A percentile compares a stretch with the other conserved stretches of the same genome.
These are phyloP conservation scores for Fragaria vesca DNA, from an alignment of 306 rosid species.

Conservation along the genomic window DNA sequence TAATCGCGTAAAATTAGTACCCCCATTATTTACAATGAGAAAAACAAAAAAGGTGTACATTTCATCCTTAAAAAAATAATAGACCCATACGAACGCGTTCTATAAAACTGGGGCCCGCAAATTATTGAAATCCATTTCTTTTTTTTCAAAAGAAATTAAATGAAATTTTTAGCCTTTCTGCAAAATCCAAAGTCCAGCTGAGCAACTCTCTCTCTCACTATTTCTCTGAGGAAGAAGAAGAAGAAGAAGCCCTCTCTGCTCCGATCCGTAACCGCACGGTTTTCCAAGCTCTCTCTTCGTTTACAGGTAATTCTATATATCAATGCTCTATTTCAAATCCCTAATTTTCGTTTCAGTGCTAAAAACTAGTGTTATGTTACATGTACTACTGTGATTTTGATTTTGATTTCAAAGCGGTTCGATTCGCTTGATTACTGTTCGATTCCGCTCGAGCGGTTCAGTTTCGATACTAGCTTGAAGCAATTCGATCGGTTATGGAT, in stretches of 20 bases:
- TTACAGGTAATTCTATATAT: constrained; percentile 17
- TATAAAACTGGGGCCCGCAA: not conserved
- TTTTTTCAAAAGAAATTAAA: not conserved
- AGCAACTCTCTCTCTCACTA: not conserved
- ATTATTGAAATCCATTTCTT: not conserved
- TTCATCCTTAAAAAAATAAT: no score
- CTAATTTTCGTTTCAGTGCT: not conserved
- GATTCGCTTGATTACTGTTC: not conserved
- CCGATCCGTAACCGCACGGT: constrained; percentile 13
- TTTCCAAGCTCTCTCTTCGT: not conserved
- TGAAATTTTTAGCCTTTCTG: not conserved
- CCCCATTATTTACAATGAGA: no score
- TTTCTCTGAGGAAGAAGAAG: not conserved
- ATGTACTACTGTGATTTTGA: not conserved
- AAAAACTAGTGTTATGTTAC: not conserved
- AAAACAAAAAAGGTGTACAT: no score
- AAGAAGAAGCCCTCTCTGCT: constrained; percentile 7
- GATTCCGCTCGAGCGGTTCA: not conserved
- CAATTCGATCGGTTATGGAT: not conserved
- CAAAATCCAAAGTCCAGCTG: constrained; percentile 12
- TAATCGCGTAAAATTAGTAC: no score
- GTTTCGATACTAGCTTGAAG: not conserved
- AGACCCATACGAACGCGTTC: not conserved
- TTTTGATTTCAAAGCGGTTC: not conserved
- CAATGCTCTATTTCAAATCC: not conserved